A percentile compares a stretch with the other conserved stretches of the same genome.
These are phyloP conservation scores for Colletotrichum chrysophilum DNA, from an alignment of 2,329 filamentous ascomycete species.

Conservation along the genomic window DNA sequence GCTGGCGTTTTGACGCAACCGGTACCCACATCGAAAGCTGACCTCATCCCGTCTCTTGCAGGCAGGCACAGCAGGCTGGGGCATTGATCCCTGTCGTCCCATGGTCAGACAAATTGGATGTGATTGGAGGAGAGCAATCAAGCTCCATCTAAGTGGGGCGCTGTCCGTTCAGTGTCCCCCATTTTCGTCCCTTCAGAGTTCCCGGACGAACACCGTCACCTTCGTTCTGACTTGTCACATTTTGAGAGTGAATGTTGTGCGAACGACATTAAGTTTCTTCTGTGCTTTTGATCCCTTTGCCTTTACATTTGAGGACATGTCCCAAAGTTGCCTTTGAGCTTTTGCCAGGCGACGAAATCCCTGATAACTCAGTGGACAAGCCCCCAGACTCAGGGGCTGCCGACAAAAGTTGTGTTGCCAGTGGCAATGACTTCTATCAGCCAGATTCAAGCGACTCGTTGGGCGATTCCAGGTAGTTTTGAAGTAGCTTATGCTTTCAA, in stretches of 20 bases:
- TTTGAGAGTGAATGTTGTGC: not conserved
- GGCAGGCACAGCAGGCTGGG: not conserved
- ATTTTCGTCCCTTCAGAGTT: not conserved
- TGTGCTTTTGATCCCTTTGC: accelerated
- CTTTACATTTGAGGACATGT: accelerated
- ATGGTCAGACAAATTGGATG: not conserved
- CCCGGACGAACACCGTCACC: not conserved
- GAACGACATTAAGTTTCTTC: not conserved
- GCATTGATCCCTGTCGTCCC: not conserved
- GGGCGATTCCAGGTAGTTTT: too few relatives aligned
- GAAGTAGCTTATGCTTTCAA: not conserved
- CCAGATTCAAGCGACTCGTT: not conserved
- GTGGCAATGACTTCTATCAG: accelerated
- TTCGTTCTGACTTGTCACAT: not conserved
- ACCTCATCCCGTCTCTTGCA: not conserved
- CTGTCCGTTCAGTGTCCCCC: not conserved
- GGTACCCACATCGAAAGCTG: not conserved
- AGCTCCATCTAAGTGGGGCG: not conserved
- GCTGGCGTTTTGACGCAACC: not conserved
- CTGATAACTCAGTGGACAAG: not conserved
- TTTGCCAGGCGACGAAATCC: not conserved
- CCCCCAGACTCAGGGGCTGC: not conserved
- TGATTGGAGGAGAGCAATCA: not conserved
- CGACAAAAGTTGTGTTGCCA: accelerated
- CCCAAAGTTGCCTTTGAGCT: accelerated